Evolutionary conservation across 768 basidiomycete genomes (phyloP), one percentile per base, ranked within the genome.

Genomic region (Strobilomyces dryophilus): DNA sequence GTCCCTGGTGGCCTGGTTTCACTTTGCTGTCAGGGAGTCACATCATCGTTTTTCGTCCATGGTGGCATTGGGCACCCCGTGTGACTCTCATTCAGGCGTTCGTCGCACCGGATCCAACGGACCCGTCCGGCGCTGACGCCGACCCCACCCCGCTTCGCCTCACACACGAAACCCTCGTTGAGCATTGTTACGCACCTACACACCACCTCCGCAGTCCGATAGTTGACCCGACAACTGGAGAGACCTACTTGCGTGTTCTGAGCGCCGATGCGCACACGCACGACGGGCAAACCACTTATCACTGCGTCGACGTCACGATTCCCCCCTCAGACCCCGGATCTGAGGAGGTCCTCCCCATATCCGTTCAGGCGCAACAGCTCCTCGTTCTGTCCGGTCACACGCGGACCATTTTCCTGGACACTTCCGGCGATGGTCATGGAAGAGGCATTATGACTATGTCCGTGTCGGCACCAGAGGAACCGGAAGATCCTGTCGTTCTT

Each of bases 81-180:
- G 40, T 29, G 41, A 56, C 56, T 14, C 60, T 61, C 18, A 51
- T 65, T 29, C 63, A 64, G 14, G 57, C 45, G n/a, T 62, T 65
- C 27, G 39, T 52, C 24, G 21, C 24, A 11, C 63, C 60, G 8
- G 41, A 60, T 8, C 4, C 54, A 39, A 37, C 8, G 21, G 8
- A 29, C n/a, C 31, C 7, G 21, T 18, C 47, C 20, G 34, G 40
- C 14, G 12, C 21, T 8, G 44, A 43, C 14, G 12, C 21, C 8
- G 44, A 47, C 24, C 32, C 7, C 21, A 27, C 20, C 20, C 54
- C 45, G 34, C 56, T 65, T 42, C 51, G 26, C 5, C 62, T 64
- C n/a, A 53, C 63, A 11, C 62, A 64, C 20, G 62, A 62, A 43
- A 35, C 46, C 27, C 52, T 63, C 8, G 39, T 40, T 21, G 42